These are phyloP conservation scores for Pistacia integerrima DNA, from an alignment of 345 rosid species.

Conservation along the genomic window DNA sequence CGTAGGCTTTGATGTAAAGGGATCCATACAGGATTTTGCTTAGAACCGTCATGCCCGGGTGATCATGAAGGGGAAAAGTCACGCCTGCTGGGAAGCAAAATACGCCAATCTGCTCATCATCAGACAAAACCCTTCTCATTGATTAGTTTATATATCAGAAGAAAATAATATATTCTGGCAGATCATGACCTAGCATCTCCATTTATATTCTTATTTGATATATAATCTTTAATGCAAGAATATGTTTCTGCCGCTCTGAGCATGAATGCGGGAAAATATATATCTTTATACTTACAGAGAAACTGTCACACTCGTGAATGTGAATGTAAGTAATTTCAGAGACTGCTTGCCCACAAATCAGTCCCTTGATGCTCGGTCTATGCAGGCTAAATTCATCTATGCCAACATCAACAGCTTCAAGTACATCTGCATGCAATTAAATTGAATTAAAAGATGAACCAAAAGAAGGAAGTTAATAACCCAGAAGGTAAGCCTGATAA, in stretches of 20 bases:
- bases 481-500: background rate
- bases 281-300: constrained; percentile 32
- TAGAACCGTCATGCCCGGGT: constrained; percentile 54
- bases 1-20: constrained; percentile 41
- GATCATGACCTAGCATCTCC: background rate
- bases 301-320: constrained; percentile 39
- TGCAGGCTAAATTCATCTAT: constrained; percentile 31
- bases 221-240: background rate
- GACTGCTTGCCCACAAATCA: constrained; percentile 29
- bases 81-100: constrained; percentile 46
- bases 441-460: background rate
- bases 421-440: constrained; percentile 17
- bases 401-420: constrained; percentile 47
- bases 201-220: background rate
- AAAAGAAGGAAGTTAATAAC: background rate
- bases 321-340: constrained; percentile 47
- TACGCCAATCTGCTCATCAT: constrained; percentile 37
- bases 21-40: constrained; percentile 56
- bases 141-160: background rate
- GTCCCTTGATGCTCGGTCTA: constrained; percentile 20
- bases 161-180: background rate
- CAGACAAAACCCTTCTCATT: background rate
- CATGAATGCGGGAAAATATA: background rate
- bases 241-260: too few relatives aligned
- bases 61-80: constrained; percentile 51